phyloP scores from a whole-genome alignment of 2,329 filamentous ascomycete species.

The Cladobotryum mycophilum region DNA sequence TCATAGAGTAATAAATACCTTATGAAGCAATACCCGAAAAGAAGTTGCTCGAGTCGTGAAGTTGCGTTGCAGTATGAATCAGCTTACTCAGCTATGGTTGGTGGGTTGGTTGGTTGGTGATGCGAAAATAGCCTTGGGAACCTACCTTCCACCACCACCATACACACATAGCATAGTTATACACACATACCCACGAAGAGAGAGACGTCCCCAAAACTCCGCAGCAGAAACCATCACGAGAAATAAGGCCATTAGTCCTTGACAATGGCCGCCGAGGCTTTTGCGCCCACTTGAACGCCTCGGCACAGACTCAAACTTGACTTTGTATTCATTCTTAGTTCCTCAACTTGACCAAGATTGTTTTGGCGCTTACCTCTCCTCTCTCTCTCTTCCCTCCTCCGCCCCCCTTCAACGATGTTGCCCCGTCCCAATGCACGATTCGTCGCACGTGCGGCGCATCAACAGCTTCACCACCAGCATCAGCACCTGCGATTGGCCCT shows the following conservation, averaged over 20 bases:
- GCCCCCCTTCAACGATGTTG: background rate
- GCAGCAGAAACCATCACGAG: constrained; percentile 44
- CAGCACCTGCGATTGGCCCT: constrained; percentile 5
- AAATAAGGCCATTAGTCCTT: constrained; percentile 22
- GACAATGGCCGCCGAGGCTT: constrained; percentile 24
- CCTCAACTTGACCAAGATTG: background rate
- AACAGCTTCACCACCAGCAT: background rate
- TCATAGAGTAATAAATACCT: background rate
- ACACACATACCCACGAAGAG: too few species aligned
- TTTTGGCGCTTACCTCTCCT: too few species aligned
- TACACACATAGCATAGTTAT: too few species aligned
- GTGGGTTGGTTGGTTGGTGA: too few species aligned
- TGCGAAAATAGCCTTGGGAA: background rate
- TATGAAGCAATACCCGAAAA: background rate
- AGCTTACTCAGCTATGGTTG: constrained; percentile 10
- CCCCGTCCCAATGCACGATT: constrained; percentile 5
- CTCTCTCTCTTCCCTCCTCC: too few species aligned
- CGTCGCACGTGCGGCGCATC: constrained; percentile 6
- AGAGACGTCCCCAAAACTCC: constrained; percentile 37
- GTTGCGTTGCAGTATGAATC: background rate
- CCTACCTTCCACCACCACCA: background rate
- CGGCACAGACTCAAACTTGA: constrained; percentile 1
- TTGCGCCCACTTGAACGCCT: constrained; percentile 12
- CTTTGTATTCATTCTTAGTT: background rate
- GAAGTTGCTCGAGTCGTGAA: too few species aligned